Evolutionary conservation across 139 green algal genomes (phyloP).

Genomic region (Closterium sp.): DNA sequence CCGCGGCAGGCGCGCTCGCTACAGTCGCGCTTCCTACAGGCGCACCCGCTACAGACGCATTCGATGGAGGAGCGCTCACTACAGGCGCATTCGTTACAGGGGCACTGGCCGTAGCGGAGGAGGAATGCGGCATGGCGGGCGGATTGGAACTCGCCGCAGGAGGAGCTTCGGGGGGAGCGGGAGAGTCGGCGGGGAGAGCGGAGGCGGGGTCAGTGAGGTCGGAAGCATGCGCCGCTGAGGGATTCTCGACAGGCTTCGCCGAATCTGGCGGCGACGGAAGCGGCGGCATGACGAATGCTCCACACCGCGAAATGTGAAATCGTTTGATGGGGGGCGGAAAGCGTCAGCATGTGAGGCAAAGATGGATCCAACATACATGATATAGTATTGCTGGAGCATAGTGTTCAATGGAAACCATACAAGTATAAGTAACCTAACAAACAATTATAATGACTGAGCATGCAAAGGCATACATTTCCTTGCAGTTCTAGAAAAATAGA

Average conservation of each 20-base stretch:
- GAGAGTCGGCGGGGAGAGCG: not conserved
- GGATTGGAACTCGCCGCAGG: not conserved
- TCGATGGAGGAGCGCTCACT: not conserved
- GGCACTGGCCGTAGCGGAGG: not conserved
- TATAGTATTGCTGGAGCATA: too few relatives aligned
- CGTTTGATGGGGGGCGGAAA: not conserved
- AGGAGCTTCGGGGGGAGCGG: not conserved
- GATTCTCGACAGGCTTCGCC: not conserved
- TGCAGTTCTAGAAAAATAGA: not conserved
- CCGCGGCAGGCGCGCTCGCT: not conserved
- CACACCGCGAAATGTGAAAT: not conserved
- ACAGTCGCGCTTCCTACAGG: not conserved
- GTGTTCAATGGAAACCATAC: too few relatives aligned
- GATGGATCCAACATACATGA: too few relatives aligned
- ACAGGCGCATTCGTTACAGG: not conserved
- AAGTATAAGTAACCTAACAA: too few relatives aligned
- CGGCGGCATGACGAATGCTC: not conserved
- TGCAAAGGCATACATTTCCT: too few relatives aligned
- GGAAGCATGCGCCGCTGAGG: not conserved
- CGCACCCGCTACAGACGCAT: not conserved
- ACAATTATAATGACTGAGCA: too few relatives aligned
- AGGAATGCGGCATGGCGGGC: not conserved
- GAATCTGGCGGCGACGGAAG: not conserved
- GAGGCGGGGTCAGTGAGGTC: not conserved
- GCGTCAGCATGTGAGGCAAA: too few relatives aligned